These are phyloP conservation scores for Nidularia pulvinata DNA, from an alignment of 768 basidiomycete genomes.

Conservation along the genomic window DNA sequence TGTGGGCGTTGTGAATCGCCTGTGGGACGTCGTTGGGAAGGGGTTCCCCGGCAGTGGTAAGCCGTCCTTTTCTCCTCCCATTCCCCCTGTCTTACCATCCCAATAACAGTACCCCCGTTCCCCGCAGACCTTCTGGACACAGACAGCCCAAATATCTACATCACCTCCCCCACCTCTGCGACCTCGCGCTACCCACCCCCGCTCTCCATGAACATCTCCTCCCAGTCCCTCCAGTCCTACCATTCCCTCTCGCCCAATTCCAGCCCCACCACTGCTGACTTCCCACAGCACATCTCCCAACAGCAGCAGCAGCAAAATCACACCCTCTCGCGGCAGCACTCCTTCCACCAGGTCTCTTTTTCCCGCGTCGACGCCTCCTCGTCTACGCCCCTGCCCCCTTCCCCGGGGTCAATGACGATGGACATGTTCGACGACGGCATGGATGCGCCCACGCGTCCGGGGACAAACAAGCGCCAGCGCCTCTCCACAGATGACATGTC, in stretches of 20 bases:
- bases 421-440: conserved; percentile 41
- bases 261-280: conserved; percentile 53
- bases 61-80: conserved; percentile 17
- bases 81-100: not conserved
- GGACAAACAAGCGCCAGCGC: conserved; percentile 42
- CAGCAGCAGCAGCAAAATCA: conserved; percentile 23
- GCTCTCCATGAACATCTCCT: conserved; percentile 37
- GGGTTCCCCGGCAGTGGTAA: conserved; percentile 53
- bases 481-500: conserved; percentile 31
- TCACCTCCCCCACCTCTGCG: conserved; percentile 62
- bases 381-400: conserved; percentile 34
- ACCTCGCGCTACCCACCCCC: conserved; percentile 39
- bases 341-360: conserved; percentile 52
- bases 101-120: conserved; percentile 23
- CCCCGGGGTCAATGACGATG: conserved; percentile 40
- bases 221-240: conserved; percentile 37
- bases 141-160: conserved; percentile 69
- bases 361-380: conserved; percentile 27
- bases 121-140: conserved; percentile 54
- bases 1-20: conserved; percentile 50
- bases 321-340: conserved; percentile 57
- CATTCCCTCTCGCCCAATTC: conserved; percentile 48
- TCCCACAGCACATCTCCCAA: conserved; percentile 23
- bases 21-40: conserved; percentile 65
- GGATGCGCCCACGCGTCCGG: conserved; percentile 15